Evolutionary conservation across 169 alveolate genomes (phyloP).

Genomic region (Plasmodium blacklocki): DNA sequence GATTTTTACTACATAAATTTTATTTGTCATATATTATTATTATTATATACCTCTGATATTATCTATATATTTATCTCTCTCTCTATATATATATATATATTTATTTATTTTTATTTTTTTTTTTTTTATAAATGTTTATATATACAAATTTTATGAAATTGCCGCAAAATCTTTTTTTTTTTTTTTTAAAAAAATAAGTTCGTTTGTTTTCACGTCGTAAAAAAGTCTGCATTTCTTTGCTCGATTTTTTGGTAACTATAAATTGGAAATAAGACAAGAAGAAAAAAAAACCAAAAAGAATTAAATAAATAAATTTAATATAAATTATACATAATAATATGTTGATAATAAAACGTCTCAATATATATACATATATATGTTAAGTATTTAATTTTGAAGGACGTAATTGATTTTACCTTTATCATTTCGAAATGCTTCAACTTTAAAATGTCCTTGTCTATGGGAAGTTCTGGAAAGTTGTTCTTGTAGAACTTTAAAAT

Average conservation of each 20-base stretch:
- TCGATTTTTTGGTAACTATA: conserved; percentile 62
- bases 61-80: too few relatives aligned
- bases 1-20: too few relatives aligned
- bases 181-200: conserved; percentile 67
- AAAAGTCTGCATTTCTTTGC: conserved; percentile 69
- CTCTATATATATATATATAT: too few relatives aligned
- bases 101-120: too few relatives aligned
- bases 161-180: conserved; percentile 12
- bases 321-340: too few relatives aligned
- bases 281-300: conserved; percentile 3
- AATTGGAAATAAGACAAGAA: background rate
- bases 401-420: conserved; percentile 10
- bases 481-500: conserved; percentile 44
- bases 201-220: conserved; percentile 54
- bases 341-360: too few relatives aligned
- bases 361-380: too few relatives aligned
- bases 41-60: too few relatives aligned
- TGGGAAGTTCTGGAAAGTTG: conserved; percentile 23
- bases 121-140: too few relatives aligned
- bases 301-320: too few relatives aligned
- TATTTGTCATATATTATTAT: too few relatives aligned
- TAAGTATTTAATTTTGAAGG: background rate
- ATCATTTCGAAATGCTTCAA: conserved; percentile 40
- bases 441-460: conserved; percentile 44
- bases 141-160: too few relatives aligned